A percentile compares a stretch with the other conserved stretches of the same genome.
These are phyloP conservation scores for Tulasnella sp. DNA, from an alignment of 768 basidiomycete species.

Conservation along the genomic window DNA sequence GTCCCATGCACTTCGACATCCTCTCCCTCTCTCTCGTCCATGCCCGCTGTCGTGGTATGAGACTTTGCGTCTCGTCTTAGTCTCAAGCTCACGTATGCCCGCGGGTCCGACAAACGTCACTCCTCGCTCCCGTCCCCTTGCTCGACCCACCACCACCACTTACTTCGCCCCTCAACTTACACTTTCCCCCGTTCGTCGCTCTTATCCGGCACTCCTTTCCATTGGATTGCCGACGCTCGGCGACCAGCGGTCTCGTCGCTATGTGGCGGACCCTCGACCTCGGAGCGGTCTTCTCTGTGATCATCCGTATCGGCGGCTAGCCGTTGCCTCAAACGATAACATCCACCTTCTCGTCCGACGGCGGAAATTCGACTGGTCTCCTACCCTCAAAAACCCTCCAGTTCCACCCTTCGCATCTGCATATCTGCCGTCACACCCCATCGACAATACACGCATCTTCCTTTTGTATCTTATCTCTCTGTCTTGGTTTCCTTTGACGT, in stretches of 20 bases:
- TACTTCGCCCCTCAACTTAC: background rate
- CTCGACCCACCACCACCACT: background rate
- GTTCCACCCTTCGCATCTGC: background rate
- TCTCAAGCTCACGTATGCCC: background rate
- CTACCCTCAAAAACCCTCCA: background rate
- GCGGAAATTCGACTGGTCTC: conserved; percentile 1
- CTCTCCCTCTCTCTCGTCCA: background rate
- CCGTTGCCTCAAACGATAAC: background rate
- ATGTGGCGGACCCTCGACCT: conserved; percentile 1
- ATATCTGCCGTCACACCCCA: background rate
- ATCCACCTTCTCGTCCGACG: background rate
- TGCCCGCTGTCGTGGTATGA: background rate
- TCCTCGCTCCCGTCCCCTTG: background rate
- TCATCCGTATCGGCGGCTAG: background rate
- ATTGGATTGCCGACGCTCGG: background rate
- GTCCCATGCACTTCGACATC: background rate
- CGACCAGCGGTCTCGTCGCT: background rate
- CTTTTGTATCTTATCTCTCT: background rate
- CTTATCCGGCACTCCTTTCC: background rate
- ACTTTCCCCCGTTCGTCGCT: background rate
- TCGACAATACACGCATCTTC: background rate
- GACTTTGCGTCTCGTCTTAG: background rate
- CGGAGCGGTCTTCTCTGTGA: background rate
- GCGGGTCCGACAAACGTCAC: background rate
- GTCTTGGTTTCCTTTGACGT: background rate